Evolutionary conservation across 2,329 filamentous ascomycete genomes (phyloP).

Genomic region (Botrytis aclada): DNA sequence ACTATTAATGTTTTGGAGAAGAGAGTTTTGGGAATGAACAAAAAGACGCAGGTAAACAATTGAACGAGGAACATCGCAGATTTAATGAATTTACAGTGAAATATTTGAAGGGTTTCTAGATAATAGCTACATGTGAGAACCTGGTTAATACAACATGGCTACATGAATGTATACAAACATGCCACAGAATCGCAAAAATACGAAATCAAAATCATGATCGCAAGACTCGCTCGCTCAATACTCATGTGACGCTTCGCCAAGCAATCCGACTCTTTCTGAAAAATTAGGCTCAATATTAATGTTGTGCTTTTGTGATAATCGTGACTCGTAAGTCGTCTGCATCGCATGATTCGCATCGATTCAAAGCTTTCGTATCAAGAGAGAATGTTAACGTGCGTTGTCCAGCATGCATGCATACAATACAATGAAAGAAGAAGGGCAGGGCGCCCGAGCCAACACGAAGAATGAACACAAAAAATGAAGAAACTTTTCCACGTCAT

Average conservation of each 20-base stretch:
- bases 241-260: background rate
- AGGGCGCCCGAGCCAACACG: background rate
- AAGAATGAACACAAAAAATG: background rate
- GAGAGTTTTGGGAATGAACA: background rate
- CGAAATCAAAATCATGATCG: background rate
- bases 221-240: background rate
- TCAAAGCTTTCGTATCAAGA: background rate
- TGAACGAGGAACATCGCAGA: background rate
- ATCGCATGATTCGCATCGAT: background rate
- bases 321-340: background rate
- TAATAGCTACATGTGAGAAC: background rate
- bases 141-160: background rate
- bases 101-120: background rate
- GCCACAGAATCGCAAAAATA: background rate
- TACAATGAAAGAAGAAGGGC: background rate
- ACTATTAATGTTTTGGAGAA: background rate
- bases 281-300: background rate
- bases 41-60: background rate
- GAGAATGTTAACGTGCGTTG: background rate
- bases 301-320: background rate
- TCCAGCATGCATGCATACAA: background rate
- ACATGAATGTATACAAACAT: background rate
- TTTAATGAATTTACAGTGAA: background rate
- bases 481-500: background rate
- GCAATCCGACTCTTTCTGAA: background rate